Evolutionary conservation across 306 rosid genomes (phyloP).

Genomic region (barrel medic (Medicago truncatula)): MtrunA17r5.0-ANR NC_053046.1:22472001-22472500

Average conservation of each 20-base stretch:
- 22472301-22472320: constrained; percentile 16
- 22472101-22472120: constrained; percentile 37
- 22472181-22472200: constrained; percentile 33
- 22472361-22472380: constrained; percentile 13
- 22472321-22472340: constrained; percentile 37
- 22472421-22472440: constrained; percentile 12
- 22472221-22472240: constrained; percentile 19
- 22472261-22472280: constrained; percentile 29
- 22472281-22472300: background rate
- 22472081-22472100: constrained; percentile 14
- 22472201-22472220: background rate
- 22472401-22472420: constrained; percentile 35
- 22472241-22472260: constrained; percentile 31
- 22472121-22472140: constrained; percentile 30
- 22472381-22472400: constrained; percentile 35
- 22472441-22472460: no score
- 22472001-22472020: constrained; percentile 13
- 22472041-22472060: constrained; percentile 25
- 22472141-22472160: constrained; percentile 44
- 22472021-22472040: constrained; percentile 3
- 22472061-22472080: constrained; percentile 45
- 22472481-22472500: no score
- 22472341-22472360: constrained; percentile 43
- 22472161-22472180: constrained; percentile 15
- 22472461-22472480: no score